Percentiles rank a stretch among this genome's conserved stretches.
Conservation (phyloP, 495 filamentous ascomycete species). For the Tuber melanosporum region DNA sequence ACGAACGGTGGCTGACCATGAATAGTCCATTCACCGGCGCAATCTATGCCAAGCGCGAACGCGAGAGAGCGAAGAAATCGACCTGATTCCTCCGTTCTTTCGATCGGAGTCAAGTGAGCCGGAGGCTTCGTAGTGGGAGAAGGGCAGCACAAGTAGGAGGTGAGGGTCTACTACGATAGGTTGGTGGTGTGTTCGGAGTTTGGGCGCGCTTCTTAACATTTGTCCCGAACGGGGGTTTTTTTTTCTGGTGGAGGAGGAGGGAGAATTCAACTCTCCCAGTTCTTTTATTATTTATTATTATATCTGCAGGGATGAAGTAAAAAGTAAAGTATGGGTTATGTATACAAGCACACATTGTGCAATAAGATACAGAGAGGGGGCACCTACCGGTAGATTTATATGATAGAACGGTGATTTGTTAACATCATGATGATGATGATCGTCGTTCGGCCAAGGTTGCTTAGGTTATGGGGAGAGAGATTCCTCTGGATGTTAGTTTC, state of each 20-base stretch:
- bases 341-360: neutral
- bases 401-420: neutral
- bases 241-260: neutral
- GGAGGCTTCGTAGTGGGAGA: neutral
- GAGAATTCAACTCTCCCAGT: slow-evolving; percentile 4
- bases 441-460: neutral
- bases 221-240: neutral
- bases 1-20: slow-evolving; percentile 12
- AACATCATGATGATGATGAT: neutral
- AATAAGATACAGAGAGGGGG: neutral
- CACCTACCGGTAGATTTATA: neutral
- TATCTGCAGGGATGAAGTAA: neutral
- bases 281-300: neutral
- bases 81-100: neutral
- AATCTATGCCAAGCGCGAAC: slow-evolving; percentile 88
- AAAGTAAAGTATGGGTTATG: neutral
- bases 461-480: neutral
- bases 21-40: slow-evolving; percentile 79
- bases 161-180: neutral
- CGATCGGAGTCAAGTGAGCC: neutral
- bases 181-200: neutral
- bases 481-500: neutral
- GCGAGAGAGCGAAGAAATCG: slow-evolving; percentile 47
- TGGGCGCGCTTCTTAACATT: neutral
- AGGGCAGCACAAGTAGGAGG: neutral